Evolutionary conservation across 23 red algal genomes (phyloP).

Genomic region (Agarophyton chilense): DNA sequence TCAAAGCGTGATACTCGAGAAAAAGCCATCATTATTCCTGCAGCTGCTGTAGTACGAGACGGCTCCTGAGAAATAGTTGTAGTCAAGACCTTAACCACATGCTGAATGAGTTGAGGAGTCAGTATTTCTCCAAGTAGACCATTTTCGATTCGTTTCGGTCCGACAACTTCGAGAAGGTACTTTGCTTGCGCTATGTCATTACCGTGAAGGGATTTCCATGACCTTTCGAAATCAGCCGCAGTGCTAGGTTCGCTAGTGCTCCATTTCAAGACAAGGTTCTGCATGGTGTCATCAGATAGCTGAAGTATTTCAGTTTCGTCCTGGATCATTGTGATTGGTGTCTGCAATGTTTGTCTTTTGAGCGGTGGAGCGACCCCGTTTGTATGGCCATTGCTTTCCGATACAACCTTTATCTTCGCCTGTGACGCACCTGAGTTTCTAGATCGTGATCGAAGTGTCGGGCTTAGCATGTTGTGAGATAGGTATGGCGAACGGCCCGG

Average conservation of each 20-base stretch:
- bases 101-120: slow-evolving; percentile 40
- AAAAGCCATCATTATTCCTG: slow-evolving; percentile 23
- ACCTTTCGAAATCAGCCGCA: slow-evolving; percentile 26
- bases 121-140: slow-evolving; percentile 56
- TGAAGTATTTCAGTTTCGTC: slow-evolving; percentile 33
- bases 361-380: not conserved
- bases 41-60: not conserved
- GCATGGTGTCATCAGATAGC: slow-evolving; percentile 23
- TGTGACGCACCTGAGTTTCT: not conserved
- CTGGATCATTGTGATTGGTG: not conserved
- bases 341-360: not conserved
- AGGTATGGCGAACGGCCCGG: too few relatives aligned
- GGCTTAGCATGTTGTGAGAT: too few relatives aligned
- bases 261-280: slow-evolving; percentile 22
- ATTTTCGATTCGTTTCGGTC: not conserved
- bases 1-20: slow-evolving; percentile 21
- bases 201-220: slow-evolving; percentile 14
- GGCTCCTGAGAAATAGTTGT: not conserved
- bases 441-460: slow-evolving; percentile 9
- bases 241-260: slow-evolving; percentile 3
- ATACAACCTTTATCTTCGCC: slow-evolving; percentile 8
- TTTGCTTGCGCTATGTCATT: slow-evolving; percentile 30
- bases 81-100: slow-evolving; percentile 2
- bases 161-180: slow-evolving; percentile 44
- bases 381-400: not conserved